A percentile compares a stretch with the other conserved stretches of the same genome.
Evolutionary conservation across 345 rosid species (phyloP).

Genomic region (Orychophragmus violaceus): DNA sequence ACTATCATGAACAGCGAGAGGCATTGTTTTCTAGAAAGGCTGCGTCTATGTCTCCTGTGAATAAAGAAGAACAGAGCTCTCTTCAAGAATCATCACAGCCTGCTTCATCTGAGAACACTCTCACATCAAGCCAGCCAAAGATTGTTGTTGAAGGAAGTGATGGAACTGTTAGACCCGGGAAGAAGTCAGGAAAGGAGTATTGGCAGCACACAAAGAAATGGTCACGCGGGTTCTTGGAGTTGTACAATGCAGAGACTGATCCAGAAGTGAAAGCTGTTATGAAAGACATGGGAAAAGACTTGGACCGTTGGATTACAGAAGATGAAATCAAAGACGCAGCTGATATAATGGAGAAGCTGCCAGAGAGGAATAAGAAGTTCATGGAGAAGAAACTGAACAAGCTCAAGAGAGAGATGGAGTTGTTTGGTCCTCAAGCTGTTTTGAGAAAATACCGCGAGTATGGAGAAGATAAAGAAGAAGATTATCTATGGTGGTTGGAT

Average conservation of each 20-base stretch:
- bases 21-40: conserved; percentile 40
- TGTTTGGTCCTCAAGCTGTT: conserved; percentile 95
- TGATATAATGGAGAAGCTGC: conserved; percentile 56
- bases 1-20: conserved; percentile 44
- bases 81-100: conserved; percentile 35
- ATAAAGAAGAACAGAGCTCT: conserved; percentile 36
- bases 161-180: conserved; percentile 74
- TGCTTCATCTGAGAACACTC: conserved; percentile 19
- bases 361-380: conserved; percentile 53
- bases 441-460: conserved; percentile 80
- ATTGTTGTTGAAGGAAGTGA: conserved; percentile 79
- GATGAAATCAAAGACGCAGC: conserved; percentile 81
- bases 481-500: conserved; percentile 93
- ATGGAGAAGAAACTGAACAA: conserved; percentile 76
- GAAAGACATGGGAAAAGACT: conserved; percentile 87
- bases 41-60: conserved; percentile 31
- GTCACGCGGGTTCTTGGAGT: conserved; percentile 74
- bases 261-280: conserved; percentile 74
- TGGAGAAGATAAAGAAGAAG: conserved; percentile 74
- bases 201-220: conserved; percentile 95
- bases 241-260: conserved; percentile 75
- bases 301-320: conserved; percentile 91
- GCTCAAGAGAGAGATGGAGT: conserved; percentile 78
- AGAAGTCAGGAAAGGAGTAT: conserved; percentile 75
- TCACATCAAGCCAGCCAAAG: conserved; percentile 38